Evolutionary conservation across 2,329 filamentous ascomycete species (phyloP).

Genomic region (Calonectria multiphialidica): DNA sequence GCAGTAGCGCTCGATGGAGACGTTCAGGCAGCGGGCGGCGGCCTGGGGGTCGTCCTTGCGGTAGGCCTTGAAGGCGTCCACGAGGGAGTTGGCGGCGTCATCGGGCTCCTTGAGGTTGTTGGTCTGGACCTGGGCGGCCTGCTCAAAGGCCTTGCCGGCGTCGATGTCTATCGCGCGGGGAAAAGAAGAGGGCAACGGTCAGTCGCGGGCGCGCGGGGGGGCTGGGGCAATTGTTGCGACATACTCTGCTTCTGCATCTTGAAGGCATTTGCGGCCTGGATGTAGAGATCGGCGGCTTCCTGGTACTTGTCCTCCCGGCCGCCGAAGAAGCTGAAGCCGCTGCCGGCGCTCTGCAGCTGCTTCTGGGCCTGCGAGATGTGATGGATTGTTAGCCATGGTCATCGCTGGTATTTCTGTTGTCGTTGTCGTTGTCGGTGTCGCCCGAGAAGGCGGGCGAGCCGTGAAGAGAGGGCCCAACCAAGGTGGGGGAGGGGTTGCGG

Average conservation of each 20-base stretch:
- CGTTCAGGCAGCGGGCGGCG: conserved; percentile 82
- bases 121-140: conserved; percentile 84
- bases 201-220: not conserved
- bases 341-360: conserved; percentile 76
- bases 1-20: conserved; percentile 88
- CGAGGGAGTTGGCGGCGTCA: conserved; percentile 88
- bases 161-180: conserved; percentile 73
- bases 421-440: not conserved
- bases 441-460: conserved; percentile 23
- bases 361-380: conserved; percentile 82
- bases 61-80: conserved; percentile 96
- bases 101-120: conserved; percentile 90
- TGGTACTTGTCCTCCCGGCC: conserved; percentile 90
- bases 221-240: conserved; percentile 33
- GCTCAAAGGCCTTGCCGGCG: conserved; percentile 88
- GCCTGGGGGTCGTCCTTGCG: conserved; percentile 86
- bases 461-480: conserved; percentile 12
- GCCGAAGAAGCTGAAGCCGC: conserved; percentile 92
- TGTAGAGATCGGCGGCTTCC: conserved; percentile 88
- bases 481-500: conserved; percentile 37
- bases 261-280: conserved; percentile 92
- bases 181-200: not conserved
- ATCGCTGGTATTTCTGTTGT: too few relatives aligned
- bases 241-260: conserved; percentile 86
- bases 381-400: conserved; percentile 1